A percentile compares a stretch with the other conserved stretches of the same genome.
These are phyloP conservation scores for Dictyostelium brefeldianum DNA, from an alignment of 78 protist species.

Conservation along the genomic window DNA sequence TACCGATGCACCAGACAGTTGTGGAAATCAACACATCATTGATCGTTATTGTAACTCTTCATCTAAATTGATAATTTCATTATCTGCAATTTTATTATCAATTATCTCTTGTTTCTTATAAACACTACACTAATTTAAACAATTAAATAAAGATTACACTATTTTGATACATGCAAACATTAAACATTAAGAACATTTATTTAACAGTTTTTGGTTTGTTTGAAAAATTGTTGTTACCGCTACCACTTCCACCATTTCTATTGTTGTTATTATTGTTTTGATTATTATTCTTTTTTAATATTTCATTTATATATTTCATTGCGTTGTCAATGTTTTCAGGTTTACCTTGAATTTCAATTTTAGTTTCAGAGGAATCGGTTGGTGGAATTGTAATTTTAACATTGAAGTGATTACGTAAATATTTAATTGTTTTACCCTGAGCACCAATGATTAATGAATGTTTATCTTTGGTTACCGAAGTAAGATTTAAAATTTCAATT, in stretches of 20 bases:
- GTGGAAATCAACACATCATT: no score
- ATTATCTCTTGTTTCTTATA: no score
- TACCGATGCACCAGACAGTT: no score
- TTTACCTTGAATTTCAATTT: slow-evolving; percentile 43
- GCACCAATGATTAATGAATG: slow-evolving; percentile 76
- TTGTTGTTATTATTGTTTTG: slow-evolving; percentile 31
- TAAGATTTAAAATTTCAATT: slow-evolving; percentile 4
- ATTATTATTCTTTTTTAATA: slow-evolving; percentile 17
- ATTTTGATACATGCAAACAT: no score
- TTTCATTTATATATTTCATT: slow-evolving; percentile 70
- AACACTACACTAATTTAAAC: no score
- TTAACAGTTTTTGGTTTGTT: slow-evolving; percentile 6
- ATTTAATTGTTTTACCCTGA: slow-evolving; percentile 62
- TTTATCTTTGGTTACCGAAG: slow-evolving; percentile 64
- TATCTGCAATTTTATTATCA: no score
- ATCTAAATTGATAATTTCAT: no score
- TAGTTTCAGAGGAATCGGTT: neutral
- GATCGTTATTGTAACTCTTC: no score
- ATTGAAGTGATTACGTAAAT: slow-evolving; percentile 36
- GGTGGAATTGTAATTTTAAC: slow-evolving; percentile 71
- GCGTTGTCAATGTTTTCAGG: slow-evolving; percentile 17
- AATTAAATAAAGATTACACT: no score
- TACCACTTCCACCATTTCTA: neutral
- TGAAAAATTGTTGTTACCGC: slow-evolving; percentile 8
- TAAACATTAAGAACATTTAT: neutral